Evolutionary conservation across 306 rosid species (phyloP).

Genomic region (Prunus padus): DNA sequence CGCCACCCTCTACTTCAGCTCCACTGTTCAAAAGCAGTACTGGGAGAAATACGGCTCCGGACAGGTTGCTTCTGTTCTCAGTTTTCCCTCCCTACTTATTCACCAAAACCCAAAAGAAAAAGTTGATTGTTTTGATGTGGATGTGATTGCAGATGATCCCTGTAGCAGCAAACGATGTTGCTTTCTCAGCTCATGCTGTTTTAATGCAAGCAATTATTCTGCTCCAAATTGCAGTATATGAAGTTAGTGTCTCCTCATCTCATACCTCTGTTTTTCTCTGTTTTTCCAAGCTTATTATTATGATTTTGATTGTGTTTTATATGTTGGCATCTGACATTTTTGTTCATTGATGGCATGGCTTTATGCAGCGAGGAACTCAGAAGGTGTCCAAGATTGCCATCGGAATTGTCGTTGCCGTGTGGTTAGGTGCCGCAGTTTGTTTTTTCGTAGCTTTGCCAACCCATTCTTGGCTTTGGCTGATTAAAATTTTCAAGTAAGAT

Average conservation of each 20-base stretch:
- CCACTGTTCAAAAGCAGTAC: conserved; percentile 68
- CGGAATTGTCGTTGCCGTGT: conserved; percentile 52
- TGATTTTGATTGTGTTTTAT: not conserved
- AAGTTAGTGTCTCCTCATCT: conserved; percentile 32
- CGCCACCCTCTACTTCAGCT: conserved; percentile 71
- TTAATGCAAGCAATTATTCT: conserved; percentile 62
- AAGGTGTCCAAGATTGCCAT: conserved; percentile 56
- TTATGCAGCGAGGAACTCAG: conserved; percentile 72
- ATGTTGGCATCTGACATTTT: no score
- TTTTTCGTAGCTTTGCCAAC: conserved; percentile 61
- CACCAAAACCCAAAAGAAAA: no score
- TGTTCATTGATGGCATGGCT: not conserved
- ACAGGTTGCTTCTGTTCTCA: conserved; percentile 40
- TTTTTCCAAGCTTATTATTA: not conserved
- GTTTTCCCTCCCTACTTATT: no score
- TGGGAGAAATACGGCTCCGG: conserved; percentile 55
- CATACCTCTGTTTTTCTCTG: not conserved
- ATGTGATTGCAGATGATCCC: conserved; percentile 80
- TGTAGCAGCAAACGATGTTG: conserved; percentile 91
- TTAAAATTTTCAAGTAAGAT: conserved; percentile 64
- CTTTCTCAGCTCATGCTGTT: conserved; percentile 88
- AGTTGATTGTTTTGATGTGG: no score
- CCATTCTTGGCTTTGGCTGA: conserved; percentile 88
- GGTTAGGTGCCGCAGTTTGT: conserved; percentile 65
- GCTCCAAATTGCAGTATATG: conserved; percentile 73